Evolutionary conservation across 176 grass and related monocot genomes (phyloP).

Genomic region (Luzula sylvatica): DNA sequence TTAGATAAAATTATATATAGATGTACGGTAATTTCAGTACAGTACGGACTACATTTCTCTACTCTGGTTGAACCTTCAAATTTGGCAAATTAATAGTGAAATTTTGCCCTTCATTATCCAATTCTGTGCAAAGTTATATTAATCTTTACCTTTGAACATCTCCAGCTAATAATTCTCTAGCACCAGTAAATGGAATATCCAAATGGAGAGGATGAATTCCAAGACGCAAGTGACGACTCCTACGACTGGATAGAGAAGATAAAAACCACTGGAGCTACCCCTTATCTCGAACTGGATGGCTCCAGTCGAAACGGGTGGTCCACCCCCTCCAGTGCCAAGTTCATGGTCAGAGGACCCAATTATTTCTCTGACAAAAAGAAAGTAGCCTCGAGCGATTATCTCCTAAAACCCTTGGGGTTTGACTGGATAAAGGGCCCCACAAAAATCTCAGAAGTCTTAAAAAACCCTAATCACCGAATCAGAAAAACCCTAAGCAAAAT

Average conservation of each 20-base stretch:
- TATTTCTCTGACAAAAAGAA: slow-evolving; percentile 73
- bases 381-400: slow-evolving; percentile 58
- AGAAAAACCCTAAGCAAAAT: slow-evolving; percentile 57
- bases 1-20: background rate
- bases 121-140: background rate
- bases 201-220: slow-evolving; percentile 34
- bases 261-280: slow-evolving; percentile 50
- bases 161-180: slow-evolving; percentile 4
- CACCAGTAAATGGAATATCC: slow-evolving; percentile 41
- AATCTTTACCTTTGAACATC: background rate
- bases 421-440: slow-evolving; percentile 69
- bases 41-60: background rate
- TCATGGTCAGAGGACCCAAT: slow-evolving; percentile 80
- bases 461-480: slow-evolving; percentile 59
- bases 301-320: slow-evolving; percentile 48
- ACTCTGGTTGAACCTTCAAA: background rate
- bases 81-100: background rate
- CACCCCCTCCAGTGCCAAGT: slow-evolving; percentile 49
- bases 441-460: slow-evolving; percentile 62
- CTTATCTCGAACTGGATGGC: slow-evolving; percentile 44
- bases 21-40: background rate
- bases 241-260: slow-evolving; percentile 55
- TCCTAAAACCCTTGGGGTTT: slow-evolving; percentile 82
- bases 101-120: background rate
- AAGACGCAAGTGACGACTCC: slow-evolving; percentile 7